Evolutionary conservation across 805 yeast species (phyloP), one percentile per base, ranked within the genome.

Genomic region (Starmerella asiatica): DNA sequence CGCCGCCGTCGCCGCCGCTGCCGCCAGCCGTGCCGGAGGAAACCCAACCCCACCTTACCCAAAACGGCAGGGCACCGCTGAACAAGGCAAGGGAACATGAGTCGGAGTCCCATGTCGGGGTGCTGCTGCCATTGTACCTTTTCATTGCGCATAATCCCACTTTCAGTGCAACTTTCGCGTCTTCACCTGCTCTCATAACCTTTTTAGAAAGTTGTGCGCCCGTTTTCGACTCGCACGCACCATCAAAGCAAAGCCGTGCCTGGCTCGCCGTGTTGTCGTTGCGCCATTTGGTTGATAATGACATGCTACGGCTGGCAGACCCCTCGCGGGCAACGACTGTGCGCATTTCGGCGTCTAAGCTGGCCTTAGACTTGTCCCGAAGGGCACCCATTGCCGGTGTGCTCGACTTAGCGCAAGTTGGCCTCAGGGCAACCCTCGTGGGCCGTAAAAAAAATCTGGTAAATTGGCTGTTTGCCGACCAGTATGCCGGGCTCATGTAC

Each of bases 61-160:
- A n/a, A n/a, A n/a, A n/a, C n/a, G n/a, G n/a, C n/a, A n/a, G n/a
- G n/a, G 26, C 26, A 7, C 26, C 26, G 26, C 9, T 23, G 26
- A 23, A 23, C 9, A 7, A 23, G 26, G 26, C 26, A 23, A n/a
- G n/a, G n/a, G n/a, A n/a, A n/a, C n/a, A n/a, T n/a, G 11, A 11
- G 7, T 7, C 9, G 7, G 26, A 23, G 11, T 7, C 7, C 26
- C 9, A 11, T 11, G 26, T n/a, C 31, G 43, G 33, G 23, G 32
- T 38, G 39, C 18, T 40, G 45, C 21, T 53, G 50, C 35, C 61
- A 50, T 46, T 57, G 16, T 55, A 59, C 40, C 62, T 60, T 39
- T 63, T 63, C 35, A 47, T 52, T 4, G 50, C 49, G n/a, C 56
- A 56, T 27, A 64, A 63, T 46, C 52, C 54, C 19, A 50, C 53